Conservation (phyloP, 106 monocot species). For the Acorus gramineus region DNA sequence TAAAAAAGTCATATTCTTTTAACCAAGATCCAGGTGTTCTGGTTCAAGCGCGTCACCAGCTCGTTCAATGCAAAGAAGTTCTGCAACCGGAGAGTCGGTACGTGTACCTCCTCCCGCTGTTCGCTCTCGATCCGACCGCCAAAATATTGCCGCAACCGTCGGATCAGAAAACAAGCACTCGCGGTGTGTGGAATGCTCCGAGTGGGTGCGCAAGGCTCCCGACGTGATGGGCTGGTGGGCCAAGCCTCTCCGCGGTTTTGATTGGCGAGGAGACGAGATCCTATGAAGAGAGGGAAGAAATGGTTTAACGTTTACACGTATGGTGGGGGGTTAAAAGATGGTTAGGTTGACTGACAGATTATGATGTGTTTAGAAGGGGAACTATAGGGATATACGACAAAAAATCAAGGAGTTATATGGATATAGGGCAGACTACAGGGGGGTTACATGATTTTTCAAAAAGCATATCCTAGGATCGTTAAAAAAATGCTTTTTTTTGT, state of each 20-base stretch:
- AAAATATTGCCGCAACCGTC: constrained; percentile 55
- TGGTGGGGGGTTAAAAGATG: too few species aligned
- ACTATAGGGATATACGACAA: too few species aligned
- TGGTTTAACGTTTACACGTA: constrained; percentile 29
- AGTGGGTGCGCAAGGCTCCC: constrained; percentile 58
- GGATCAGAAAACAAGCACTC: constrained; percentile 59
- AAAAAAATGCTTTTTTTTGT: too few species aligned
- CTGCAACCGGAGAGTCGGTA: constrained; percentile 83
- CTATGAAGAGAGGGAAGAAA: constrained; percentile 20
- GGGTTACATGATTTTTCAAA: too few species aligned
- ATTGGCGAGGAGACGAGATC: not conserved
- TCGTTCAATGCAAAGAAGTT: constrained; percentile 95
- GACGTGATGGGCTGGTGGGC: constrained; percentile 24
- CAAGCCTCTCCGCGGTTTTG: not conserved
- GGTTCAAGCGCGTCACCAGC: constrained; percentile 58
- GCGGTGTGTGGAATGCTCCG: constrained; percentile 67
- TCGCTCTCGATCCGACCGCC: constrained; percentile 72
- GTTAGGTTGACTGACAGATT: too few species aligned
- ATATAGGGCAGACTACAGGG: too few species aligned
- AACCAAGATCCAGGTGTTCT: constrained; percentile 59
- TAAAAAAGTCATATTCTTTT: too few species aligned
- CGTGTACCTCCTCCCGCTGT: constrained; percentile 79
- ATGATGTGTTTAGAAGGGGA: too few species aligned
- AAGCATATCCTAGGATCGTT: too few species aligned
- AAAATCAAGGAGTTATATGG: too few species aligned